A percentile compares a stretch with the other conserved stretches of the same genome.
phyloP scores from a whole-genome alignment of 108 stramenopile species.

The Fistulifera pelliculosa region DNA sequence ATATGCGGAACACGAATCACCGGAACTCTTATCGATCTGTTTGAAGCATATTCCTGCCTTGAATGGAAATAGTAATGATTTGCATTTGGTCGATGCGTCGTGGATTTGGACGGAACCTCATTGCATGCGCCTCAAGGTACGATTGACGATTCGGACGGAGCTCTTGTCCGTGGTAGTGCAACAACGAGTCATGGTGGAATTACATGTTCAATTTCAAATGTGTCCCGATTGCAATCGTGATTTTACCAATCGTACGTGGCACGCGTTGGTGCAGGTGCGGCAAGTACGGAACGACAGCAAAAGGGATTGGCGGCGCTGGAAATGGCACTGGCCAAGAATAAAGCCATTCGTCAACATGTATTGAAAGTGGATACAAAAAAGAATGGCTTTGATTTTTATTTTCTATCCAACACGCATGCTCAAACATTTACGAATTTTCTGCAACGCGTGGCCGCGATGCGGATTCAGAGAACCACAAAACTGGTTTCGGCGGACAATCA shows the following conservation, averaged over 20 bases:
- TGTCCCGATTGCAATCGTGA: slow-evolving; percentile 90
- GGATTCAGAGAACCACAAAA: slow-evolving; percentile 68
- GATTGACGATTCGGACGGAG: slow-evolving; percentile 89
- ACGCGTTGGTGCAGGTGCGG: slow-evolving; percentile 75
- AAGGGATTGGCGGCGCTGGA: slow-evolving; percentile 70
- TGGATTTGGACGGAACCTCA: slow-evolving; percentile 99
- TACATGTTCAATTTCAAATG: slow-evolving; percentile 85
- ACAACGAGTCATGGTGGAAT: slow-evolving; percentile 84
- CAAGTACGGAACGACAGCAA: slow-evolving; percentile 48
- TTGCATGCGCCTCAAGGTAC: slow-evolving; percentile 82
- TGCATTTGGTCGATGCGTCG: slow-evolving; percentile 75
- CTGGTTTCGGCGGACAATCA: slow-evolving; percentile 88
- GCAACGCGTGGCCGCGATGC: slow-evolving; percentile 73
- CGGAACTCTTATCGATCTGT: slow-evolving; percentile 88
- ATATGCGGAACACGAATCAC: slow-evolving; percentile 70
- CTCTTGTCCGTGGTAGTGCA: slow-evolving; percentile 76
- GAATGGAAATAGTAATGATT: slow-evolving; percentile 15
- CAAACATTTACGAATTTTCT: slow-evolving; percentile 80
- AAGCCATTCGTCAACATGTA: slow-evolving; percentile 67
- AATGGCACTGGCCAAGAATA: slow-evolving; percentile 62
- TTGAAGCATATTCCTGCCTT: slow-evolving; percentile 88
- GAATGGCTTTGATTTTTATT: slow-evolving; percentile 98
- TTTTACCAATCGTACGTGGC: slow-evolving; percentile 76
- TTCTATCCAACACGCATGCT: slow-evolving; percentile 64
- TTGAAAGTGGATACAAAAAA: slow-evolving; percentile 74